phyloP scores from a whole-genome alignment of 2,329 filamentous ascomycete species.

The Aspergillus neoniger region DNA sequence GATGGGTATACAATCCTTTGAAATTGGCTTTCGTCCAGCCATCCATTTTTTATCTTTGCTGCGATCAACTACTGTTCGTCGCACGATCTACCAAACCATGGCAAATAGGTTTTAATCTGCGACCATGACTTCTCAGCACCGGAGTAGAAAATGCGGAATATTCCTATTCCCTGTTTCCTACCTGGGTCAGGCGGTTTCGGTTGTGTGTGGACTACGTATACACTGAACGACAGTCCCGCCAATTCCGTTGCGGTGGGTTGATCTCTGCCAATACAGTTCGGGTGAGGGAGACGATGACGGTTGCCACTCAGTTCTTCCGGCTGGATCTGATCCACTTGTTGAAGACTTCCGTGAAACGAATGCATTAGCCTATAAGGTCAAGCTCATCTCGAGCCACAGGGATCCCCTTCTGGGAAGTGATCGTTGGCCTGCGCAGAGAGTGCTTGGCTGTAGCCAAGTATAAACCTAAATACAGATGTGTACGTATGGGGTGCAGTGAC shows the following conservation, averaged over 20 bases:
- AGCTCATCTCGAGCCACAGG: background rate
- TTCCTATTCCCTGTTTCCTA: background rate
- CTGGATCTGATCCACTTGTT: background rate
- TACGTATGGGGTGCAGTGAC: background rate
- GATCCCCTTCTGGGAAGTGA: background rate
- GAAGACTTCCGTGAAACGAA: background rate
- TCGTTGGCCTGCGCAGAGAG: background rate
- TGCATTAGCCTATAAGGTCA: conserved; percentile 1
- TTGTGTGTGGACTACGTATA: background rate
- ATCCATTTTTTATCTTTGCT: too few relatives aligned
- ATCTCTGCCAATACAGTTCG: background rate
- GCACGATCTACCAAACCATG: too few relatives aligned
- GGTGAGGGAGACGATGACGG: background rate
- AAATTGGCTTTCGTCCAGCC: too few relatives aligned
- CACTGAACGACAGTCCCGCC: background rate
- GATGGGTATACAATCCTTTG: too few relatives aligned
- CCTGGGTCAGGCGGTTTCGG: background rate
- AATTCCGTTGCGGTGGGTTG: background rate
- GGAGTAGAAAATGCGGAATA: background rate
- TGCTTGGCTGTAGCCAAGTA: background rate
- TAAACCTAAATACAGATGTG: too few relatives aligned
- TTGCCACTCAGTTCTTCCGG: background rate
- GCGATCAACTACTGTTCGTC: too few relatives aligned
- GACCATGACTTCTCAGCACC: background rate
- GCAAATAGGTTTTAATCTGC: background rate